A percentile compares a stretch with the other conserved stretches of the same genome.
These are phyloP conservation scores for Amborella trichopoda DNA, from an alignment of 164 flowering plant genomes.

Conservation along the genomic window DNA sequence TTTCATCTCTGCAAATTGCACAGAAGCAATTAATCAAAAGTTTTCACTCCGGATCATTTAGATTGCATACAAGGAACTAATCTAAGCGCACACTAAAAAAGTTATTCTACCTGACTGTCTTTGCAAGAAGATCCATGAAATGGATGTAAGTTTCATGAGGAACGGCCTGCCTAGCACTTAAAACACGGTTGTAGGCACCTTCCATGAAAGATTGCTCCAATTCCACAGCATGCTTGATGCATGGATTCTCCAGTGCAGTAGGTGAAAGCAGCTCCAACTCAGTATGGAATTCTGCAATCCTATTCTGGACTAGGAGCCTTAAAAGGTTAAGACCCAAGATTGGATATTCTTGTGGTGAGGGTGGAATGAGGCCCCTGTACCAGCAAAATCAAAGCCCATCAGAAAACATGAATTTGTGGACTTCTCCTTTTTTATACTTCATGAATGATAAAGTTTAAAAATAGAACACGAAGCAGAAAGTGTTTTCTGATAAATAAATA, in stretches of 20 bases:
- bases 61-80: background rate
- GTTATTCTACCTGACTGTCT: slow-evolving; percentile 66
- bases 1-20: slow-evolving; percentile 64
- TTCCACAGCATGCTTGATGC: slow-evolving; percentile 88
- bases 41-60: background rate
- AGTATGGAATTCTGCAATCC: slow-evolving; percentile 92
- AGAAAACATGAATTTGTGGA: background rate
- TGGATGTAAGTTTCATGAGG: slow-evolving; percentile 73
- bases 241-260: slow-evolving; percentile 62
- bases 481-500: too few species aligned
- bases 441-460: background rate
- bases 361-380: slow-evolving; percentile 55
- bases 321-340: slow-evolving; percentile 82
- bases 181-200: slow-evolving; percentile 84
- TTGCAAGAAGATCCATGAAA: slow-evolving; percentile 77
- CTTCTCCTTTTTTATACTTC: background rate
- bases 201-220: slow-evolving; percentile 95
- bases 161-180: slow-evolving; percentile 67
- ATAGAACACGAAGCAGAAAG: background rate
- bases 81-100: background rate
- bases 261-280: slow-evolving; percentile 75
- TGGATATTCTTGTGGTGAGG: slow-evolving; percentile 67
- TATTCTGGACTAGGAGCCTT: slow-evolving; percentile 88
- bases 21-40: background rate
- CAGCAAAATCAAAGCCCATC: slow-evolving; percentile 12